Conservation (phyloP, 108 stramenopile species). For the Asterionellopsis glacialis region DNA sequence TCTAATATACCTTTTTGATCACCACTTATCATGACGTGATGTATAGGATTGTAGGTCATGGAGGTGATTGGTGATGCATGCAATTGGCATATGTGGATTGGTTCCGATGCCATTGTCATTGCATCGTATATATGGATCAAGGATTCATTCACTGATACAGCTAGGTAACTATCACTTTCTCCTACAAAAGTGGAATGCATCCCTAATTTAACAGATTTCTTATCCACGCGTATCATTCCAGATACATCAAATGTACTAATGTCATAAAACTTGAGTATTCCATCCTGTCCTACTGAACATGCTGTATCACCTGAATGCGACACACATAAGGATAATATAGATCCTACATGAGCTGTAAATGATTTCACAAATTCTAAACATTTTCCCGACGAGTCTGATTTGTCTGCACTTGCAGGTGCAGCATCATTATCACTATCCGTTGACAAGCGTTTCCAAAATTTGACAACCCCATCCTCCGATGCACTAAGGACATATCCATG, state of each 20-base stretch:
- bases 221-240: slow-evolving; percentile 63
- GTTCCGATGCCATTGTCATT: neutral
- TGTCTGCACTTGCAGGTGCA: neutral
- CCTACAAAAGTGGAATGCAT: slow-evolving; percentile 2
- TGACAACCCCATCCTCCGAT: slow-evolving; percentile 89
- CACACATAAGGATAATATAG: slow-evolving; percentile 54
- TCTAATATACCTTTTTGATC: slow-evolving; percentile 92
- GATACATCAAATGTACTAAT: slow-evolving; percentile 89
- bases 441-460: slow-evolving; percentile 97
- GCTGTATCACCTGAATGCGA: slow-evolving; percentile 74
- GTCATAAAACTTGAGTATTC: slow-evolving; percentile 94
- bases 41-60: slow-evolving; percentile 56
- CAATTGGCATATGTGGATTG: slow-evolving; percentile 48
- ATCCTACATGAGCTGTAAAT: slow-evolving; percentile 87
- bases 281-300: slow-evolving; percentile 79
- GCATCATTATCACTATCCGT: too few species aligned
- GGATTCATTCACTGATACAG: slow-evolving; percentile 15
- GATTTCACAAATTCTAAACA: slow-evolving; percentile 98
- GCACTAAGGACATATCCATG: slow-evolving; percentile 93
- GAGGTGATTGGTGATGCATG: slow-evolving; percentile 83
- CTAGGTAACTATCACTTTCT: slow-evolving; percentile 48
- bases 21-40: slow-evolving; percentile 62
- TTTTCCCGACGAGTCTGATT: slow-evolving; percentile 13
- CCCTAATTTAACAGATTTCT: slow-evolving; percentile 5
- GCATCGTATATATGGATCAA: too few species aligned